Percentiles rank a stretch among this genome's conserved stretches.
Conservation (phyloP, 495 filamentous ascomycete genomes). For the Geopyxis carbonaria region DNA sequence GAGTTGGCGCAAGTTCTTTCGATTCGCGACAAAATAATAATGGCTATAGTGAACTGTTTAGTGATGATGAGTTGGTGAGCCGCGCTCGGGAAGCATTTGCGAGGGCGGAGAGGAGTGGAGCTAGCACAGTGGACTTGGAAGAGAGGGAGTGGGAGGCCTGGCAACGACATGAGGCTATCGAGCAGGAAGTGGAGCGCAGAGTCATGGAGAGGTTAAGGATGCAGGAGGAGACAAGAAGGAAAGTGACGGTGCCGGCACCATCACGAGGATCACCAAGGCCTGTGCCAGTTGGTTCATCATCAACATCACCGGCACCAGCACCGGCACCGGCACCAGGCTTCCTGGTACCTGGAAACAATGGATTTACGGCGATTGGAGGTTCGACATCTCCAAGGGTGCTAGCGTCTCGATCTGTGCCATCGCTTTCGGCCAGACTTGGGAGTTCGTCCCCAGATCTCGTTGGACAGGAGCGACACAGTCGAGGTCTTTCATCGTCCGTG, state of each 20-base stretch:
- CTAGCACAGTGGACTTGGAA: constrained; percentile 15
- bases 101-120: constrained; percentile 13
- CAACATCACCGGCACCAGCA: background rate
- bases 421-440: too few relatives aligned
- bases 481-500: too few relatives aligned
- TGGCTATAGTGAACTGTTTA: constrained; percentile 1
- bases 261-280: background rate
- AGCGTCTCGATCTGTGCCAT: too few relatives aligned
- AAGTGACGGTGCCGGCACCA: constrained; percentile 1
- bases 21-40: constrained; percentile 8
- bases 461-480: too few relatives aligned
- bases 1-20: constrained; percentile 6
- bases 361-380: too few relatives aligned
- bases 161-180: constrained; percentile 16
- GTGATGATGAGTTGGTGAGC: constrained; percentile 18
- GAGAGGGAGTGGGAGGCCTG: constrained; percentile 22
- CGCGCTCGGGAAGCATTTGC: constrained; percentile 14
- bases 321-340: too few relatives aligned
- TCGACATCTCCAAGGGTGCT: too few relatives aligned
- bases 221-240: constrained; percentile 1
- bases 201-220: constrained; percentile 14
- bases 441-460: too few relatives aligned
- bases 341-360: too few relatives aligned
- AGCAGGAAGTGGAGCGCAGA: constrained; percentile 17
- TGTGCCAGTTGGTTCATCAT: too few relatives aligned